Percentiles rank a stretch among this genome's conserved stretches.
phyloP scores from a whole-genome alignment of 2,329 filamentous ascomycete species.

The Diaporthe destruens region DNA sequence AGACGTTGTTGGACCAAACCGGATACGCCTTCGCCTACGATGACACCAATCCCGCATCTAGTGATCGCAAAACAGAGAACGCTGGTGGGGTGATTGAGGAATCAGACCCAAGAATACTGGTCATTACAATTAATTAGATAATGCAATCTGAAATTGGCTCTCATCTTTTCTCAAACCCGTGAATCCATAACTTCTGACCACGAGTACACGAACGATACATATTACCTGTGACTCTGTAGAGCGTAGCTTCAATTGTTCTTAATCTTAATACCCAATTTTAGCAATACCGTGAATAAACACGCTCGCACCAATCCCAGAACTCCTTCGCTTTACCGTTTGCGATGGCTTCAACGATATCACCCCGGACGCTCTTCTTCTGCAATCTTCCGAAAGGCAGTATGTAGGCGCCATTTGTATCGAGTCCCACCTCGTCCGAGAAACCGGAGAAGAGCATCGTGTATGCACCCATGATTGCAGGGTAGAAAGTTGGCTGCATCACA shows the following conservation, averaged over 20 bases:
- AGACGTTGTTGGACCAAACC: neutral
- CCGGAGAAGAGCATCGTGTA: constrained; percentile 41
- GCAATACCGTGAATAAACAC: neutral
- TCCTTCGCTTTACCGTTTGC: constrained; percentile 31
- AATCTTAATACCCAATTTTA: neutral
- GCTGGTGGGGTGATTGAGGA: constrained; percentile 34
- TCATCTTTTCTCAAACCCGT: neutral
- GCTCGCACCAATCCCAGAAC: constrained; percentile 41
- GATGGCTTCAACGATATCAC: constrained; percentile 35
- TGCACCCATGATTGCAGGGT: constrained; percentile 31
- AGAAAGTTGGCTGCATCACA: constrained; percentile 34
- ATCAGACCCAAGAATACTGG: constrained; percentile 3
- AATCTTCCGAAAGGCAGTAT: constrained; percentile 39
- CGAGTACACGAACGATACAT: too few relatives aligned
- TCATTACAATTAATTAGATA: constrained; percentile 22
- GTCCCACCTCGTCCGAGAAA: constrained; percentile 24
- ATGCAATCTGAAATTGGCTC: neutral
- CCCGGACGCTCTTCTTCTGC: constrained; percentile 35
- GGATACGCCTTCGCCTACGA: constrained; percentile 37
- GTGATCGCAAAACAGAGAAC: constrained; percentile 15
- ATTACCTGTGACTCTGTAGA: too few relatives aligned
- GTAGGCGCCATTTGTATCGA: constrained; percentile 38
- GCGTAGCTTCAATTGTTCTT: neutral
- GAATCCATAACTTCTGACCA: too few relatives aligned
- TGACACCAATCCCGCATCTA: neutral